Conservation (phyloP, 2,329 filamentous ascomycete species). For the Hypocrella siamensis region DNA sequence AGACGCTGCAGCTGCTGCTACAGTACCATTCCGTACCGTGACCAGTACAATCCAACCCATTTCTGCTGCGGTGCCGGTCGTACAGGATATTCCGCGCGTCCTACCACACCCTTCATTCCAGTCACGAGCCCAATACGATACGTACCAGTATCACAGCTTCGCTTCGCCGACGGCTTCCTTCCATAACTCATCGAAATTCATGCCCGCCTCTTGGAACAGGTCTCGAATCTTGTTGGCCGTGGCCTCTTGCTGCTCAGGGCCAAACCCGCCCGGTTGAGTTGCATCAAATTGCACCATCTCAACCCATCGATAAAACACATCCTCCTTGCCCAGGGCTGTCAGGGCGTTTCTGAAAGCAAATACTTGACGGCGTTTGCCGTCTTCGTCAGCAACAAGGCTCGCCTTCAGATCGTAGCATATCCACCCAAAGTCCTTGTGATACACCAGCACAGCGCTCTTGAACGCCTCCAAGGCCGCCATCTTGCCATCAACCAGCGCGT, state of each 20-base stretch:
- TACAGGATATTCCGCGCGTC: no score
- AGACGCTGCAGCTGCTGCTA: no score
- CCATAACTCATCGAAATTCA: conserved; percentile 77
- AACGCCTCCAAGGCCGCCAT: conserved; percentile 49
- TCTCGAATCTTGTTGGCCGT: conserved; percentile 61
- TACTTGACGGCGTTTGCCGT: conserved; percentile 56
- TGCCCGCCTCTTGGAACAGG: conserved; percentile 56
- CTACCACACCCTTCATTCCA: no score
- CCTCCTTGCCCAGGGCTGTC: conserved; percentile 64
- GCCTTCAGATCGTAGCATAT: conserved; percentile 41
- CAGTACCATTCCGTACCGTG: no score
- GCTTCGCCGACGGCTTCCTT: conserved; percentile 37
- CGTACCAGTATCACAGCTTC: no score
- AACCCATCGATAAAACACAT: conserved; percentile 82
- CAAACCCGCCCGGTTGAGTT: conserved; percentile 63
- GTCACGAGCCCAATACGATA: no score
- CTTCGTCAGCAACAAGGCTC: conserved; percentile 35
- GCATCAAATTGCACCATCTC: conserved; percentile 85
- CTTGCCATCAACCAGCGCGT: conserved; percentile 50
- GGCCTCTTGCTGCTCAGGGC: conserved; percentile 52
- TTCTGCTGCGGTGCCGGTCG: no score
- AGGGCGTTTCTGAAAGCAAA: conserved; percentile 67
- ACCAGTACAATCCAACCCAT: no score
- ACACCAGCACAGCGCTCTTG: conserved; percentile 52
- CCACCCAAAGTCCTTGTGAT: conserved; percentile 56